Conservation (phyloP, 1,139 yeast genomes). For the Blastobotrys raffinosifermentans region DNA sequence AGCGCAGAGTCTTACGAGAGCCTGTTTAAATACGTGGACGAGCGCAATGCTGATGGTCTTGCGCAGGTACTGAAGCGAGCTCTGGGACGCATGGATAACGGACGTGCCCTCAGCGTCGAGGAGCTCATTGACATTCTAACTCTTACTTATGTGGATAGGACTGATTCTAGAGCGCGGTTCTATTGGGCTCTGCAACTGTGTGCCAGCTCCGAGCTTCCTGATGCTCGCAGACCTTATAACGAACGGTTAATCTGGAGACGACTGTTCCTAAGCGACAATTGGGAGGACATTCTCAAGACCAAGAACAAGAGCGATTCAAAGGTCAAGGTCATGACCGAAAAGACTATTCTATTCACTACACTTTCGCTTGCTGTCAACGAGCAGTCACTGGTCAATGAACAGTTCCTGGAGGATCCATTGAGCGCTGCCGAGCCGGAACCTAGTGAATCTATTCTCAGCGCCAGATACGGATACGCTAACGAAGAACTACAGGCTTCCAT, state of each 20-base stretch:
- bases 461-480: conserved; percentile 22
- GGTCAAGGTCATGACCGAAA: conserved; percentile 38
- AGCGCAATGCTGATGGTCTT: conserved; percentile 12
- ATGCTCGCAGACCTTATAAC: conserved; percentile 25
- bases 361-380: conserved; percentile 6
- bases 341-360: conserved; percentile 40
- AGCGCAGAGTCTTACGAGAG: conserved; percentile 2
- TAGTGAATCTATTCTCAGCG: conserved; percentile 1
- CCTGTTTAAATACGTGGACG: conserved; percentile 5
- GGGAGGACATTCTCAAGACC: conserved; percentile 43
- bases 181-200: conserved; percentile 41
- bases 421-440: not conserved
- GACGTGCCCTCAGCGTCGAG: conserved; percentile 39
- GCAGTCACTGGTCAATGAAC: conserved; percentile 4
- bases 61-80: conserved; percentile 27
- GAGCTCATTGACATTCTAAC: conserved; percentile 58
- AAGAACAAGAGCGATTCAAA: conserved; percentile 42
- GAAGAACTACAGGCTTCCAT: conserved; percentile 12
- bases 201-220: conserved; percentile 14
- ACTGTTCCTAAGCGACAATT: conserved; percentile 54
- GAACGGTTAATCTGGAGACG: conserved; percentile 56
- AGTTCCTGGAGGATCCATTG: conserved; percentile 2
- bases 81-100: conserved; percentile 35
- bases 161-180: conserved; percentile 31
- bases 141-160: conserved; percentile 36